These are phyloP conservation scores for Isatis tinctoria DNA, from an alignment of 345 rosid genomes.

Conservation along the genomic window DNA sequence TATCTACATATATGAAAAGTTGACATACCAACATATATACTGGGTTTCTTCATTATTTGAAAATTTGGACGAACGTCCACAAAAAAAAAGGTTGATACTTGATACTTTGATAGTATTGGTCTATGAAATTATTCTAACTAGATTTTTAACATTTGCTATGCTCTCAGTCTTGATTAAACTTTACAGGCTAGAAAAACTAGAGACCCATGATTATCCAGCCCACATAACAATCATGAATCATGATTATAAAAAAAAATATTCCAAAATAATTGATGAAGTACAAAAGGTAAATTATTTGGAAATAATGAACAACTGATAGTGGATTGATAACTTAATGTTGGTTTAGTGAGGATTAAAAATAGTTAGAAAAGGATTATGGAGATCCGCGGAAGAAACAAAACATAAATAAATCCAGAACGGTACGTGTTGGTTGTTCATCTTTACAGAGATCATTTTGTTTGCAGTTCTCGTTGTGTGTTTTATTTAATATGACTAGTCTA, in stretches of 20 bases:
- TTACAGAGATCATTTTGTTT: background rate
- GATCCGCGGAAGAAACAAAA: background rate
- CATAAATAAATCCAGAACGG: background rate
- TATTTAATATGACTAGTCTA: background rate
- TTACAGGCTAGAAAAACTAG: conserved; percentile 29
- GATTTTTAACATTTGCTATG: conserved; percentile 8
- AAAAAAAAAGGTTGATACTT: conserved; percentile 4
- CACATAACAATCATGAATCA: conserved; percentile 26
- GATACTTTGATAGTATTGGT: too few relatives aligned
- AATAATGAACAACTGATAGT: conserved; percentile 27
- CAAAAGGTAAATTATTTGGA: conserved; percentile 24
- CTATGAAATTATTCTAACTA: background rate
- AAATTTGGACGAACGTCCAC: background rate
- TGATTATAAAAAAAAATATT: conserved; percentile 7
- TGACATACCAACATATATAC: background rate
- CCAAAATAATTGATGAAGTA: conserved; percentile 7
- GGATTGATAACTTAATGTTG: conserved; percentile 24
- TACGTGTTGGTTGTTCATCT: background rate
- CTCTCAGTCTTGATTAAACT: conserved; percentile 13
- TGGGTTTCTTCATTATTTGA: background rate
- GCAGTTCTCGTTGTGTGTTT: background rate
- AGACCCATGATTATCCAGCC: conserved; percentile 33
- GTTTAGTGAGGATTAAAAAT: conserved; percentile 9
- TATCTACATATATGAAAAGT: background rate
- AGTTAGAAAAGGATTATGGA: background rate